Evolutionary conservation across 2,329 filamentous ascomycete species (phyloP), one percentile per base, ranked within the genome.

Genomic region (Aureobasidium namibiae): DNA sequence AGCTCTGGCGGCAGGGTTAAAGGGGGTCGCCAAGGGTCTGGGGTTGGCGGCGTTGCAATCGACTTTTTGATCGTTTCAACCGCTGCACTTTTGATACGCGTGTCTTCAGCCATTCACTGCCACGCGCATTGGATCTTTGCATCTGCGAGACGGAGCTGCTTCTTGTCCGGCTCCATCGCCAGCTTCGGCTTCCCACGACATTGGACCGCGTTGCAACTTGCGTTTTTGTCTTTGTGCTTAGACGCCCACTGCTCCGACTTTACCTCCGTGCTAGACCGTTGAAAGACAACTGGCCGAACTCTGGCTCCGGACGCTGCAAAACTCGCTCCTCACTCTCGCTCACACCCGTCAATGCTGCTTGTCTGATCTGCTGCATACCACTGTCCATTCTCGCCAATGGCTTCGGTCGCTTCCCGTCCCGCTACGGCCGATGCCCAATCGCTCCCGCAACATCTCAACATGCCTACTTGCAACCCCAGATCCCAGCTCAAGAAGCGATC

Each of bases 61-160:
- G 34, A 52, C 33, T 38, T 52, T 52, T 52, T 38, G 48, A 36
- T 39, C 34, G 52, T 56, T 56, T 56, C 52, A 56, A 10, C 52
- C 18, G 39, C 48, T 18, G 48, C 21, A 11, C n/a, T 18, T 36
- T 34, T 26, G 38, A 56, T 56, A 45, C 38, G 52, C 52, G 52
- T 45, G 34, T 38, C 34, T 38, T 39, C 48, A 52, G 48, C 48
- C 48, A 24, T 38, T 39, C 48, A 52, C 39, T 45, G 52, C 52
- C 52, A 34, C 52, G 39, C 38, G 39, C 26, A 36, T 56, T 56
- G 34, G 16, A 14, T 41, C 34, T 23, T n/a, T 13, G 16, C 26
- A 16, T 33, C 36, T 36, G 29, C n/a, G 39, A 8, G 39, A 44
- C 18, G 26, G 21, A 24, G 39, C 39, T 56, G 52, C 31, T 56